Conservation (phyloP, 1,284 basidiomycete genomes). For the Quambalaria eucalypti region DNA sequence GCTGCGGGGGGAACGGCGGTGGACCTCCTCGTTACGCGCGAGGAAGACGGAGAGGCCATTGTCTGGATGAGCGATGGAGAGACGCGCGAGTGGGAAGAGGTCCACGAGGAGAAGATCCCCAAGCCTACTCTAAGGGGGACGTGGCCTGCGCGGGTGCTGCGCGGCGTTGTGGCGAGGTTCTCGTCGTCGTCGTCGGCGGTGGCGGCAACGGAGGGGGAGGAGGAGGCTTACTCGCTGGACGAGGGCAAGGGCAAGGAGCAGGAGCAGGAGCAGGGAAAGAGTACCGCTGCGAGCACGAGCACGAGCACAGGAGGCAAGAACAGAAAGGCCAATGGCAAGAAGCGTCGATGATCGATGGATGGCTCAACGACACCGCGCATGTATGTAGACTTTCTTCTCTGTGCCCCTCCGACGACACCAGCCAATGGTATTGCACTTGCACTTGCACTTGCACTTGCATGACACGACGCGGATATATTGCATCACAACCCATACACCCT, state of each 20-base stretch:
- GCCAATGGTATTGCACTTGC: too few species aligned
- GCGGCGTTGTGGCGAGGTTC: slow-evolving; percentile 9
- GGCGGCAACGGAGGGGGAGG: background rate
- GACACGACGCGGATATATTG: too few species aligned
- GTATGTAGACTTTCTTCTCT: too few species aligned
- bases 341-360: too few species aligned
- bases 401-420: too few species aligned
- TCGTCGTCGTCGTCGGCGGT: background rate
- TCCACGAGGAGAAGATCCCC: slow-evolving; percentile 21
- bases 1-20: slow-evolving; percentile 10
- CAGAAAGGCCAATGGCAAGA: too few species aligned
- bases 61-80: slow-evolving; percentile 20
- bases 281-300: background rate
- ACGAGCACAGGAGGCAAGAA: too few species aligned
- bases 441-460: too few species aligned
- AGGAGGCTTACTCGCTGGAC: background rate
- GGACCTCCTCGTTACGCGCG: slow-evolving; percentile 22
- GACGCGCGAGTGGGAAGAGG: slow-evolving; percentile 19
- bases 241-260: background rate
- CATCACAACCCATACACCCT: too few species aligned
- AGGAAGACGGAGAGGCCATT: slow-evolving; percentile 11
- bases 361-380: too few species aligned
- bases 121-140: slow-evolving; percentile 13
- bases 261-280: background rate
- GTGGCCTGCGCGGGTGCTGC: slow-evolving; percentile 26